Evolutionary conservation across 805 yeast genomes (phyloP), one percentile per base, ranked within the genome.

Genomic region (Ogataea salicorniae): DNA sequence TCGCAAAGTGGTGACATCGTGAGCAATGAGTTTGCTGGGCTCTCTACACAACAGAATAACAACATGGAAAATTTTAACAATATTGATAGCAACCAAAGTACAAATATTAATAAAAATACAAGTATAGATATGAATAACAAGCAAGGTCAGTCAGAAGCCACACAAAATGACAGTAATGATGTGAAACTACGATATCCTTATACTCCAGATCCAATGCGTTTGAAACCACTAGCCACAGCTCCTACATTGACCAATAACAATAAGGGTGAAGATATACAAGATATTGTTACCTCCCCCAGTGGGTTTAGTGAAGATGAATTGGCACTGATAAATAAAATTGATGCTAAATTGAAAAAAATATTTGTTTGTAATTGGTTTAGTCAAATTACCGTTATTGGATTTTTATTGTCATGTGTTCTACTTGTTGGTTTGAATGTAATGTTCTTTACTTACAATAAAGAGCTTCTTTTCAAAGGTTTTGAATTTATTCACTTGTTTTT

Each of bases 401-500:
- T 38, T 8, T 22, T 43, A 9, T 5, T 34, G 8, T 33, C 46
- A 13, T 43, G 38, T 38, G 20, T 37, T n/a, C 2, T 34, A 6
- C 11, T 38, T 13, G 4, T 39, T 7, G 36, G 23, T 9, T 38
- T 43, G n/a, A 37, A 43, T 34, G 15, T 43, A 4, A n/a, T 43
- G 3, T 37, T 33, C n/a, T 43, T 43, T 20, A 17, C 41, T 15
- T 34, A 34, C n/a, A 17, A n/a, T 16, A 34, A 38, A 13, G 26
- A 31, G 9, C 13, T 33, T 20, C 16, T 41, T 18, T 15, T 52
- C 1, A 20, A 22, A 31, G 18, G 16, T 3, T 33, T 51, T 46
- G 50, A 49, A 29, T 16, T 44, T 13, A 43, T 46, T 18, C 50
- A 49, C 35, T n/a, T 50, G 13, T 37, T 48, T 23, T 51, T 51